A percentile compares a stretch with the other conserved stretches of the same genome.
These are phyloP conservation scores for Lachancea kluyveri DNA, from an alignment of 805 yeast species.

Conservation along the genomic window DNA sequence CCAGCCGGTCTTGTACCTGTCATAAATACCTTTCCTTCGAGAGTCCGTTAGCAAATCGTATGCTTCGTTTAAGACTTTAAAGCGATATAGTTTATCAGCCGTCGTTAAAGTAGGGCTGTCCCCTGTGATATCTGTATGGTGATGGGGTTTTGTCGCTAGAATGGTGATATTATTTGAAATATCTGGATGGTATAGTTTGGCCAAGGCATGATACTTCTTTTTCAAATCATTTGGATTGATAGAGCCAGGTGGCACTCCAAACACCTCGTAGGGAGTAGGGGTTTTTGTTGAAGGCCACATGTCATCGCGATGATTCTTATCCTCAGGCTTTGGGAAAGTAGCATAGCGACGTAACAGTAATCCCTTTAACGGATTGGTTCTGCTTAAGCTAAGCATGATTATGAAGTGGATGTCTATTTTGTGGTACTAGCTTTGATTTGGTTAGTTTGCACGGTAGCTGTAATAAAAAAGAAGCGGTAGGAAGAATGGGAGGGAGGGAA, in stretches of 20 bases:
- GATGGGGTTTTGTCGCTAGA: slow-evolving; percentile 1
- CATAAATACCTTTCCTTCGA: slow-evolving; percentile 38
- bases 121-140: slow-evolving; percentile 3
- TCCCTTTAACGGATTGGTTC: background rate
- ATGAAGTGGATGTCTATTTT: slow-evolving; percentile 2
- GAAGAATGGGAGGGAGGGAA: no score
- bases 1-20: slow-evolving; percentile 44
- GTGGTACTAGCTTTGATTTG: no score
- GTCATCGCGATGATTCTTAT: slow-evolving; percentile 9
- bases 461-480: no score
- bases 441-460: no score
- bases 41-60: slow-evolving; percentile 50
- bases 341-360: background rate
- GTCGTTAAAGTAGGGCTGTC: slow-evolving; percentile 13
- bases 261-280: slow-evolving; percentile 70
- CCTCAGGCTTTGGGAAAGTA: background rate
- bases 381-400: background rate
- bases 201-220: slow-evolving; percentile 49
- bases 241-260: slow-evolving; percentile 36
- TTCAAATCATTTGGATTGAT: slow-evolving; percentile 39
- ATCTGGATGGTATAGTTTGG: slow-evolving; percentile 84
- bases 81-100: slow-evolving; percentile 35
- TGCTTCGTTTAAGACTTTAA: slow-evolving; percentile 52
- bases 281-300: slow-evolving; percentile 52
- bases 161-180: slow-evolving; percentile 30